A percentile compares a stretch with the other conserved stretches of the same genome.
These are phyloP conservation scores for Prototheca cutis DNA, from an alignment of 163 green algal species.

Conservation along the genomic window DNA sequence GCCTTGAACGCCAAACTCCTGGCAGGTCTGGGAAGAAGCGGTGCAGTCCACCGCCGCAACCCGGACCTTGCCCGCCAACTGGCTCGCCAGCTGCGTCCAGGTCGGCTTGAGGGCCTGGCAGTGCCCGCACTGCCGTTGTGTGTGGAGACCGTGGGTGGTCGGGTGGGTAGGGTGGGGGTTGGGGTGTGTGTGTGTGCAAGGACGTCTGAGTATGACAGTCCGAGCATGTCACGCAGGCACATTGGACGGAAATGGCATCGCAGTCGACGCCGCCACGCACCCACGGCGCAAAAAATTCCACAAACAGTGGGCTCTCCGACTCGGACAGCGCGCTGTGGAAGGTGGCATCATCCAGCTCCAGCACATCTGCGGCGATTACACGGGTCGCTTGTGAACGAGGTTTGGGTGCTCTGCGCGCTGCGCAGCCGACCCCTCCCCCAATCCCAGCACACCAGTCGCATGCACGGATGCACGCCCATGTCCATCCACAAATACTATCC, in stretches of 20 bases:
- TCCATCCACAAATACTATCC: conserved; percentile 37
- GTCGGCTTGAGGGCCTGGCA: conserved; percentile 38
- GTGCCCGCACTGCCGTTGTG: conserved; percentile 43
- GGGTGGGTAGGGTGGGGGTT: too few species aligned
- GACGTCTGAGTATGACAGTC: too few species aligned
- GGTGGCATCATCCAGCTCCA: conserved; percentile 49
- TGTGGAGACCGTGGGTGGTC: too few species aligned
- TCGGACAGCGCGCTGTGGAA: conserved; percentile 51
- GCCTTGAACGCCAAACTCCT: conserved; percentile 28
- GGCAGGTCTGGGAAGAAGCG: conserved; percentile 31
- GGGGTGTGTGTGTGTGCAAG: too few species aligned
- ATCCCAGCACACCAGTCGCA: conserved; percentile 18
- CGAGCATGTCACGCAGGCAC: too few species aligned
- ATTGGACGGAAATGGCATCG: too few species aligned
- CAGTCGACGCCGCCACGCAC: too few species aligned
- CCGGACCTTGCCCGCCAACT: conserved; percentile 66
- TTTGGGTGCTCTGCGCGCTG: too few species aligned
- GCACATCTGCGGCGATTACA: too few species aligned
- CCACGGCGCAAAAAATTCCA: conserved; percentile 64
- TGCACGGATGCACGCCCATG: background rate
- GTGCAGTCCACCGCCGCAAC: conserved; percentile 83
- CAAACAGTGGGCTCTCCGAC: conserved; percentile 51
- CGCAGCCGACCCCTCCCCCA: too few species aligned
- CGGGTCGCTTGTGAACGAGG: too few species aligned
- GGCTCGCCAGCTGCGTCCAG: conserved; percentile 36